phyloP scores from a whole-genome alignment of 257 asterid species.

The Prunella vulgaris region DNA sequence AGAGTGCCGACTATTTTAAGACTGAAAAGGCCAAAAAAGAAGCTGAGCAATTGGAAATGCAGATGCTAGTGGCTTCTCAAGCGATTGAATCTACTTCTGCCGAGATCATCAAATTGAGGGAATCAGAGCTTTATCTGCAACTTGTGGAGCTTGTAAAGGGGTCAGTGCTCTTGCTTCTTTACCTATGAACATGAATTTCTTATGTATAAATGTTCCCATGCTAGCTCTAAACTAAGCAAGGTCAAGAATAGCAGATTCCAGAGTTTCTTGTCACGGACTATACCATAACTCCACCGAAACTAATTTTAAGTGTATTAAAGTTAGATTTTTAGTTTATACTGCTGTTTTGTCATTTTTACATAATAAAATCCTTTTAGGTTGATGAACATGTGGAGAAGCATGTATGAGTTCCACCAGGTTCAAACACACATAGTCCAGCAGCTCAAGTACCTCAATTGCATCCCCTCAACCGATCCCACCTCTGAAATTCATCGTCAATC shows the following conservation, averaged over 20 bases:
- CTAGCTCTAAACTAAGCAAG: neutral
- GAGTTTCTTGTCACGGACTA: neutral
- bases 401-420: constrained; percentile 89
- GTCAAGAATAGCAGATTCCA: neutral
- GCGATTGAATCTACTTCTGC: constrained; percentile 71
- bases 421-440: constrained; percentile 87
- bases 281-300: neutral
- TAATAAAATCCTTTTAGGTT: constrained; percentile 34
- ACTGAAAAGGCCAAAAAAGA: constrained; percentile 84
- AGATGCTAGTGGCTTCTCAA: constrained; percentile 65
- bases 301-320: neutral
- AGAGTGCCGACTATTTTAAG: constrained; percentile 62
- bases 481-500: constrained; percentile 81
- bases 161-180: constrained; percentile 35
- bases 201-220: neutral
- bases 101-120: constrained; percentile 73
- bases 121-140: constrained; percentile 73
- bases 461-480: constrained; percentile 56
- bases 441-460: constrained; percentile 57
- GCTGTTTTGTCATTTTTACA: neutral
- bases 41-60: constrained; percentile 81
- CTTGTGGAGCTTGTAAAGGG: constrained; percentile 65
- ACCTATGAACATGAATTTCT: neutral
- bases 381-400: constrained; percentile 90
- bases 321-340: neutral